These are phyloP conservation scores for Ilex aquifolium DNA, from an alignment of 257 asterid genomes.

Conservation along the genomic window DNA sequence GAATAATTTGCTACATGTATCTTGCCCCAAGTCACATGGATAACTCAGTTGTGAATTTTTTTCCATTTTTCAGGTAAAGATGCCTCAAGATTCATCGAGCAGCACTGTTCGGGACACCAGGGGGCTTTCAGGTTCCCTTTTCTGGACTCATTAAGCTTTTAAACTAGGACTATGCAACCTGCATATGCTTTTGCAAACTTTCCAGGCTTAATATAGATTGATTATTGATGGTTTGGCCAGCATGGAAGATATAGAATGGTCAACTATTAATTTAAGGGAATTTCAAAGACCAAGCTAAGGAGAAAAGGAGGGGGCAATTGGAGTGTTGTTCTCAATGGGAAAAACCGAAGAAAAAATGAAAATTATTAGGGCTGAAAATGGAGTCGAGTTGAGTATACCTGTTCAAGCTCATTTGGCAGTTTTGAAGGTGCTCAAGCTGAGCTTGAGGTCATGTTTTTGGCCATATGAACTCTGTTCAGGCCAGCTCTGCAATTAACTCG, in stretches of 20 bases:
- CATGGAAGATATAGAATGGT: neutral
- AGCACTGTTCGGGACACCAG: slow-evolving; percentile 74
- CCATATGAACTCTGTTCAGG: too few relatives aligned
- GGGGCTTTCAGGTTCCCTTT: slow-evolving; percentile 78
- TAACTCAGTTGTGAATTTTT: neutral
- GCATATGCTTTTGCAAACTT: neutral
- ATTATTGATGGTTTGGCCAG: neutral
- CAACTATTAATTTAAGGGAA: neutral
- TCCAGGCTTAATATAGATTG: neutral
- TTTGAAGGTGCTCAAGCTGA: neutral
- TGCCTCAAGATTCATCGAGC: slow-evolving; percentile 95
- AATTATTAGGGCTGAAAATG: neutral
- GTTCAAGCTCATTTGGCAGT: neutral
- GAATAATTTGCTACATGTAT: slow-evolving; percentile 3
- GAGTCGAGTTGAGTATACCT: neutral
- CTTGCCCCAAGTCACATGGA: slow-evolving; percentile 6
- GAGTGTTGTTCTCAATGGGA: neutral
- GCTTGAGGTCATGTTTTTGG: too few relatives aligned
- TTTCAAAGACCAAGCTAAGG: too few relatives aligned
- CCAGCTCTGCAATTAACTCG: too few relatives aligned
- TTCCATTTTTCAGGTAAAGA: slow-evolving; percentile 51
- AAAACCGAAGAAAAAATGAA: neutral
- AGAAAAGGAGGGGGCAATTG: neutral
- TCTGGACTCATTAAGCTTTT: slow-evolving; percentile 1
- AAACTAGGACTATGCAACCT: neutral